Base-by-base conservation (phyloP, 257 asterid species). In the Eustoma russellianum region DNA sequence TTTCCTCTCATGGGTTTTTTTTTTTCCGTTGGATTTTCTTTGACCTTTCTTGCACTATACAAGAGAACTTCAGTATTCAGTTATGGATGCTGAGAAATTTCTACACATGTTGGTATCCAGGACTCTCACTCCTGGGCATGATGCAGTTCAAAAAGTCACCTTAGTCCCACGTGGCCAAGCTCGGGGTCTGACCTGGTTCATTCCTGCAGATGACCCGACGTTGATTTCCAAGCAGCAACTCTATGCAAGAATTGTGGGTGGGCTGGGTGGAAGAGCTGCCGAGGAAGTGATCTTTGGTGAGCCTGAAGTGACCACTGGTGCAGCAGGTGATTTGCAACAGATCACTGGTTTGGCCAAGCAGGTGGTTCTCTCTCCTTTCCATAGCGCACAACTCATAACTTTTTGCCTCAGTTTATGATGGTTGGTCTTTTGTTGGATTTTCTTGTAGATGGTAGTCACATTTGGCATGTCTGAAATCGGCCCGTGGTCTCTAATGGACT, bases 221-320 rank as follows among this genome's bases (percentile, higher is more conserved):
- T 80, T 90, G 76, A 90, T 90, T 59, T 90, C 98, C 30, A 90
- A 86, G 72, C 98, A 86, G 69, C 98, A 92, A 71, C 88, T 85
- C 55, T 87, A 82, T 61, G 98, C 97, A 30, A 74, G 98, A 77
- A 81, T 92, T 60, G 98, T 92, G 53, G 98, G 97, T 44, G 98
- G 97, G 48, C 97, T 92, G 11, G 98, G 97, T 60, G 98, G 97
- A 71, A 76, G 98, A 74, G 98, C 98, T 69, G 94, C 98, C 1
- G 98, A 92, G 74, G 95, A 83, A 77, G 65, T 92, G 66, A 85
- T 92, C 63, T 92, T 92, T 65, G 98, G 98, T n/a, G 95, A 79
- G 74, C 76, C 97, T 5, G 97, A 92, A 81, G 91, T 92, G 61
- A 92, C 98, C 30, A 88, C 98, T 5, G 97, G 97, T 59, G 97